Evolutionary conservation across 2,329 filamentous ascomycete species (phyloP).

Genomic region (Rachicladosporium sp.): DNA sequence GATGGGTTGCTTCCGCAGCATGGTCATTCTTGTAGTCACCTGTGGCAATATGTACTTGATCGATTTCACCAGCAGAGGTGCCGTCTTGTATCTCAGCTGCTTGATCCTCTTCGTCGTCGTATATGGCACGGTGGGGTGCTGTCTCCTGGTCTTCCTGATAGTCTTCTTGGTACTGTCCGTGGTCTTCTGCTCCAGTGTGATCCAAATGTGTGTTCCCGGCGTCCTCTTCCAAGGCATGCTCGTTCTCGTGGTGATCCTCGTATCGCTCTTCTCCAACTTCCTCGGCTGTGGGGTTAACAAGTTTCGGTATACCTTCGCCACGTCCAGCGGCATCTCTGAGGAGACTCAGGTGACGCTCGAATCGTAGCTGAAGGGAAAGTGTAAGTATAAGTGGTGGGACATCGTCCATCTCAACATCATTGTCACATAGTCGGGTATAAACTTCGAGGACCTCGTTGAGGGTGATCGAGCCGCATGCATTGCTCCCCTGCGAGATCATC

Average conservation of each 20-base stretch:
- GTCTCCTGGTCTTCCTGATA: neutral
- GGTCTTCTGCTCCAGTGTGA: conserved; percentile 1
- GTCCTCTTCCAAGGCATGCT: neutral
- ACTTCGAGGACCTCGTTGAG: conserved; percentile 47
- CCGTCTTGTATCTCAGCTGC: too few species aligned
- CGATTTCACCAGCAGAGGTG: conserved; percentile 1
- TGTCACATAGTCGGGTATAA: conserved; percentile 46
- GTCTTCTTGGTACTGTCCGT: conserved; percentile 3
- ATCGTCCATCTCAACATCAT: conserved; percentile 43
- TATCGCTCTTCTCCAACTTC: conserved; percentile 5
- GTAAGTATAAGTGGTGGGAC: conserved; percentile 45
- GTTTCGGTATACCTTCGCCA: conserved; percentile 45
- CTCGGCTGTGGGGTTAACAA: conserved; percentile 10
- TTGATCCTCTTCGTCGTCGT: too few species aligned
- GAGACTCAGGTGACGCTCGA: conserved; percentile 40
- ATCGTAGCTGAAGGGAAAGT: conserved; percentile 42
- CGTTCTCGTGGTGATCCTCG: conserved; percentile 7
- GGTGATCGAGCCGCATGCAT: conserved; percentile 35
- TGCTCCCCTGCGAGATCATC: conserved; percentile 33
- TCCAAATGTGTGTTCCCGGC: neutral
- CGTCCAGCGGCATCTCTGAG: conserved; percentile 41
- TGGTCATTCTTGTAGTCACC: conserved; percentile 4
- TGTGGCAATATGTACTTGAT: conserved; percentile 4
- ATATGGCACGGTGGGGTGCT: too few species aligned
- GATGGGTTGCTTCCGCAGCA: conserved; percentile 4